Percentiles rank a stretch among this genome's conserved stretches.
Evolutionary conservation across 257 asterid species (phyloP).

Genomic region (Agastache rugosa): DNA sequence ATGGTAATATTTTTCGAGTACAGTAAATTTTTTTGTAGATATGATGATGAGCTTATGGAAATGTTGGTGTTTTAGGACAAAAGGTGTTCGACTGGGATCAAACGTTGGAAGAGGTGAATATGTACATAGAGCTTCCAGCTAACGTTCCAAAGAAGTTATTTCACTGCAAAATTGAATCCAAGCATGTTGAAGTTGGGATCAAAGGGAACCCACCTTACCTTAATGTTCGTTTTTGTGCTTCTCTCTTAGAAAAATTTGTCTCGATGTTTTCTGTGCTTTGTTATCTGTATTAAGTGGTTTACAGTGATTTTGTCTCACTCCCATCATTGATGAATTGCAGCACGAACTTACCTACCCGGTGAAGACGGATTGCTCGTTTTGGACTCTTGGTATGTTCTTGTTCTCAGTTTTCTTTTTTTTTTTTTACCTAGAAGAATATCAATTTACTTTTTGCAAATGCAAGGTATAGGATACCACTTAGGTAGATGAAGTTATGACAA

Average conservation of each 20-base stretch:
- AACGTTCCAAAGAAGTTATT: slow-evolving; percentile 89
- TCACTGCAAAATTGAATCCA: slow-evolving; percentile 71
- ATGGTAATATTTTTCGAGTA: slow-evolving; percentile 47
- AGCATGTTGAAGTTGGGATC: slow-evolving; percentile 92
- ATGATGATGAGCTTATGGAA: slow-evolving; percentile 17
- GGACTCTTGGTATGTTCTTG: slow-evolving; percentile 83
- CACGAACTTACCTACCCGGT: slow-evolving; percentile 74
- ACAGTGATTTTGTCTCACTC: slow-evolving; percentile 18
- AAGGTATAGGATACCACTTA: not conserved
- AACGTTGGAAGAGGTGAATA: slow-evolving; percentile 94
- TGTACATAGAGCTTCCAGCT: slow-evolving; percentile 82
- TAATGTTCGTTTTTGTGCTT: slow-evolving; percentile 49
- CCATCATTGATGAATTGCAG: slow-evolving; percentile 29
- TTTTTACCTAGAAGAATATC: not conserved
- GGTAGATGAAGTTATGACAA: not conserved
- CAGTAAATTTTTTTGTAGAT: not conserved
- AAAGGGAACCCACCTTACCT: slow-evolving; percentile 97
- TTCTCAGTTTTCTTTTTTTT: slow-evolving; percentile 1
- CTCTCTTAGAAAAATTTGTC: slow-evolving; percentile 18
- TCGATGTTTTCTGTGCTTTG: not conserved
- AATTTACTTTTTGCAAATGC: not conserved
- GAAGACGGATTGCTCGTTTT: slow-evolving; percentile 91
- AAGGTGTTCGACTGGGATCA: slow-evolving; percentile 99
- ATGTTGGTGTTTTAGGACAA: slow-evolving; percentile 60
- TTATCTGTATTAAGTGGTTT: slow-evolving; percentile 8